Base-by-base conservation (phyloP, 164 flowering plant genomes). In the Brasenia schreberi region DNA sequence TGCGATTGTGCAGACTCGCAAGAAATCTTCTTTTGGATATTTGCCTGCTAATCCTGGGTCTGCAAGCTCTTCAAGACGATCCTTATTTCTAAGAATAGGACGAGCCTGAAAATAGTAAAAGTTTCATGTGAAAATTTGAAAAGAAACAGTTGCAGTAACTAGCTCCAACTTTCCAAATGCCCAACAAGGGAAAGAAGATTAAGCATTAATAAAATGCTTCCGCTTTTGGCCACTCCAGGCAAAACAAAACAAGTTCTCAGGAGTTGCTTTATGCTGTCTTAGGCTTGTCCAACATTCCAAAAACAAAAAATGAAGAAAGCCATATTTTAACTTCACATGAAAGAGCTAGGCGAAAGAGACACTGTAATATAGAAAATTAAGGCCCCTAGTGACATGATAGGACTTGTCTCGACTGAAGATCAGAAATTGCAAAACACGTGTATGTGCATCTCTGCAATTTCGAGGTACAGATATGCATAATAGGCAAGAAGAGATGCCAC, bases 1-100 rank as follows among this genome's bases (percentile, higher is more conserved):
- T 12, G 96, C 99, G 59, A 94, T 84, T 7, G 99, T 91, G 80
- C 98, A 94, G 67, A 94, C 97, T 56, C 97, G 83, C 39, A 84
- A 61, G 74, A 89, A 91, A 66, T 94, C 97, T 71, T 94, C 98
- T 75, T 80, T 87, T 14, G 96, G 96, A 66, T 87, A 94, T 61
- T 82, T 89, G 6, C 87, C 88, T 5, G 70, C 81, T 19, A 94
- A 86, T 70, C 77, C 84, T 66, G 91, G 85, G 75, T 91, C 99
- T 23, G 84, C 99, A 61, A 94, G 91, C 77, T 91, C 96, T 69
- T 91, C 96, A 66, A 94, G 69, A 60, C 93, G 71, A 59, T 89
- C 93, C 75, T 83, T 94, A 69, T 88, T 92, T 78, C 97, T 83
- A 43, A 94, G 84, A 74, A 91, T 88, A 59, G 96, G 96, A 69